Evolutionary conservation across 306 rosid species (phyloP).

Genomic region (Fagus crenata): DNA sequence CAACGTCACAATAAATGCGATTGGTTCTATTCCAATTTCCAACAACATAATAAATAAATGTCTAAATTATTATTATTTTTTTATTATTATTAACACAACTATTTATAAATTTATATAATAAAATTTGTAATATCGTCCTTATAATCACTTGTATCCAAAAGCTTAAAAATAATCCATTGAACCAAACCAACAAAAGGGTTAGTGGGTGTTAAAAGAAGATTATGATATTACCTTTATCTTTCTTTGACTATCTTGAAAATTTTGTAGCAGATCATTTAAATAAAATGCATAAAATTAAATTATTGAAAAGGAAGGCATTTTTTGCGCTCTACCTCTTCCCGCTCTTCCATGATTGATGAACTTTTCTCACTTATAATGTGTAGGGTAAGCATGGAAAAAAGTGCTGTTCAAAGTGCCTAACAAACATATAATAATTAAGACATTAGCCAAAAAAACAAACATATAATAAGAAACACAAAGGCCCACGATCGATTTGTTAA

Average conservation of each 20-base stretch:
- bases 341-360: neutral
- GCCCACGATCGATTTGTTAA: conserved; percentile 4
- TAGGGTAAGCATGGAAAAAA: neutral
- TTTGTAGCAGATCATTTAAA: neutral
- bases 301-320: too few relatives aligned
- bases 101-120: too few relatives aligned
- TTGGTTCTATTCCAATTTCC: too few relatives aligned
- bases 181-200: neutral
- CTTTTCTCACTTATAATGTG: conserved; percentile 13
- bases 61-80: too few relatives aligned
- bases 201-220: conserved; percentile 20
- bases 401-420: neutral
- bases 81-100: too few relatives aligned
- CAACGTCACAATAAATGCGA: too few relatives aligned
- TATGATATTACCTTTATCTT: conserved; percentile 3
- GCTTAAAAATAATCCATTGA: neutral
- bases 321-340: too few relatives aligned
- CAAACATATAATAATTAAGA: neutral
- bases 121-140: too few relatives aligned
- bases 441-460: too few relatives aligned
- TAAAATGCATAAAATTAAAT: too few relatives aligned
- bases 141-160: neutral
- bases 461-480: neutral
- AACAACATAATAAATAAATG: too few relatives aligned
- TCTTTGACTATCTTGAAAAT: conserved; percentile 16